Conservation (phyloP, 2,329 filamentous ascomycete genomes). For the Monilinia fructigena region DNA sequence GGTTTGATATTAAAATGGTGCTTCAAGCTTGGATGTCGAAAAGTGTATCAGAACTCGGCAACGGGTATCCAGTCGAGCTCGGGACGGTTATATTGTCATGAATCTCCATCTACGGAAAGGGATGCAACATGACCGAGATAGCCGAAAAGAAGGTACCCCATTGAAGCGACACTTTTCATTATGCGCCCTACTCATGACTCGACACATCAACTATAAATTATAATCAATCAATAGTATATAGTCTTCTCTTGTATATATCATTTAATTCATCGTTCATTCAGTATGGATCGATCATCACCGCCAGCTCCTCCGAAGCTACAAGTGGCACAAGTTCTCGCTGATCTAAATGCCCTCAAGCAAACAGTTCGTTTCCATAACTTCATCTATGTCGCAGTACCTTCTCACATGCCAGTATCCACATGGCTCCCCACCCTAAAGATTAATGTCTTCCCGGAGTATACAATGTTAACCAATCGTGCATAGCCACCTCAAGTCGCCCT, state of each 20-base stretch:
- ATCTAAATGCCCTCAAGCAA: conserved; percentile 22
- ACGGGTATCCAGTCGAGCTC: no score
- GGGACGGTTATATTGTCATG: no score
- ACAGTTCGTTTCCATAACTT: conserved; percentile 13
- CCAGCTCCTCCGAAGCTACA: conserved; percentile 13
- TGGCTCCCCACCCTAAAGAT: not conserved
- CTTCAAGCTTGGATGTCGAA: no score
- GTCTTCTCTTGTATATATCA: not conserved
- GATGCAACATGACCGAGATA: not conserved
- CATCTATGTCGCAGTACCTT: not conserved
- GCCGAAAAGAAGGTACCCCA: conserved; percentile 9
- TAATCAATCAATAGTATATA: not conserved
- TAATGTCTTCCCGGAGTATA: not conserved
- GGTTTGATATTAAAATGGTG: no score
- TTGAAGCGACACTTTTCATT: not conserved
- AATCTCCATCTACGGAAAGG: not conserved
- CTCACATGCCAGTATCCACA: not conserved
- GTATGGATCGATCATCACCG: conserved; percentile 1
- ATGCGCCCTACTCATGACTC: not conserved
- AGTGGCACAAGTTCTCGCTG: conserved; percentile 22
- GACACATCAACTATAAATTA: conserved; percentile 3
- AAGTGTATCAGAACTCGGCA: no score
- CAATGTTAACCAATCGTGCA: not conserved
- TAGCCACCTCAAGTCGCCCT: conserved; percentile 14
- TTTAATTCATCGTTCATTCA: not conserved